Conservation (phyloP, 768 basidiomycete species). For the Lyophyllum semitale region DNA sequence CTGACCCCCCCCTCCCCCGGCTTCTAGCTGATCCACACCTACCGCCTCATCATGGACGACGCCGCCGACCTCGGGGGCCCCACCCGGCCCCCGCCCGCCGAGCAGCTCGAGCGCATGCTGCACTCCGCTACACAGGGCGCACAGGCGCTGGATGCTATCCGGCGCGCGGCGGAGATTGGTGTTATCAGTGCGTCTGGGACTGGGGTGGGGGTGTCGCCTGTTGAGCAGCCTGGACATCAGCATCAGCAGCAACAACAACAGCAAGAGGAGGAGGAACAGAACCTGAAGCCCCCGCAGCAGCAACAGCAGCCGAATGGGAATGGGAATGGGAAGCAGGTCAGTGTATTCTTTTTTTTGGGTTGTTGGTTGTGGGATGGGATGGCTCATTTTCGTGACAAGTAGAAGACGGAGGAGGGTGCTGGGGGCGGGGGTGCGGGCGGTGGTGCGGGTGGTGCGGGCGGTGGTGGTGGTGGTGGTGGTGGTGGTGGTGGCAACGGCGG, state of each 20-base stretch:
- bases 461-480: neutral
- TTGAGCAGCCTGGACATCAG: neutral
- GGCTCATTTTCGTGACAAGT: neutral
- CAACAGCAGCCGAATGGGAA: neutral
- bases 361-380: neutral
- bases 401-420: slow-evolving; percentile 4
- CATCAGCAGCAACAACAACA: neutral
- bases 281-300: neutral
- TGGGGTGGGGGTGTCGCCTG: neutral
- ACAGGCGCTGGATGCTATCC: slow-evolving; percentile 48
- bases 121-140: slow-evolving; percentile 43
- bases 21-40: slow-evolving; percentile 26
- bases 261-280: slow-evolving; percentile 2
- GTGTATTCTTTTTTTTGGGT: neutral
- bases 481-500: slow-evolving; percentile 19
- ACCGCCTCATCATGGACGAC: slow-evolving; percentile 32
- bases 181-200: too few relatives aligned
- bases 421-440: neutral
- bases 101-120: slow-evolving; percentile 40
- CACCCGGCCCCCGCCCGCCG: neutral
- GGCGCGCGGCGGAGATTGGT: neutral
- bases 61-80: slow-evolving; percentile 12
- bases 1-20: neutral
- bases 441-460: neutral
- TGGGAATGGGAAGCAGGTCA: slow-evolving; percentile 9